Evolutionary conservation across 106 monocot genomes (phyloP), one percentile per base, ranked within the genome.

Genomic region (Allium sativum): DNA sequence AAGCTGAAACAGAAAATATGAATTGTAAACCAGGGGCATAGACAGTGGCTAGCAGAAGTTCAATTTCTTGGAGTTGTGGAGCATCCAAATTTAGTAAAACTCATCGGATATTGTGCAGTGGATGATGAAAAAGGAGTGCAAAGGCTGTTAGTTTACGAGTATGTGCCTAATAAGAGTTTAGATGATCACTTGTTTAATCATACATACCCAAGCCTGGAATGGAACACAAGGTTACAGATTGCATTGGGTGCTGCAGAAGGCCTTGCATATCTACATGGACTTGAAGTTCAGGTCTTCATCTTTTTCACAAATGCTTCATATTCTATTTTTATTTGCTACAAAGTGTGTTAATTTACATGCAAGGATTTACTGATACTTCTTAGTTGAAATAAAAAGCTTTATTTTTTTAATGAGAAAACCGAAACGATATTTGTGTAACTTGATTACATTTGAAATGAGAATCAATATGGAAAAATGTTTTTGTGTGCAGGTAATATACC

Each of bases 21-120:
- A 15, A 55, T 18, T 17, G 5, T 63, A 45, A 21, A 59, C 44
- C 62, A 91, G 90, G 90, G 90, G 12, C 86, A 91, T 71, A 91
- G 80, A 50, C 77, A 91, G 67, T 91, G 90, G 90, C 18, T 91
- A 46, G 73, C 86, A 65, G 90, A 91, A 83, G 86, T 91, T 52
- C 85, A 73, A 53, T 91, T 91, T 65, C 90, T 91, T 62, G 77
- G 72, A 50, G 72, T 91, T 44, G 82, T 86, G 13, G 83, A 91
- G 20, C 90, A 91, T 64, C 86, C 82, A 40, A 91, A 86, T 69
- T 82, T 91, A 48, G 90, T 91, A 59, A 86, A 91, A 69, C 80
- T 91, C 54, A 70, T 91, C 21, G 90, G 90, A 56, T 91, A 91
- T 54, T 91, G 86, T 78, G 76, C 79, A 43, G 68, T 75, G 40